These are phyloP conservation scores for Candida adriatica DNA, from an alignment of 805 yeast genomes.

Conservation along the genomic window DNA sequence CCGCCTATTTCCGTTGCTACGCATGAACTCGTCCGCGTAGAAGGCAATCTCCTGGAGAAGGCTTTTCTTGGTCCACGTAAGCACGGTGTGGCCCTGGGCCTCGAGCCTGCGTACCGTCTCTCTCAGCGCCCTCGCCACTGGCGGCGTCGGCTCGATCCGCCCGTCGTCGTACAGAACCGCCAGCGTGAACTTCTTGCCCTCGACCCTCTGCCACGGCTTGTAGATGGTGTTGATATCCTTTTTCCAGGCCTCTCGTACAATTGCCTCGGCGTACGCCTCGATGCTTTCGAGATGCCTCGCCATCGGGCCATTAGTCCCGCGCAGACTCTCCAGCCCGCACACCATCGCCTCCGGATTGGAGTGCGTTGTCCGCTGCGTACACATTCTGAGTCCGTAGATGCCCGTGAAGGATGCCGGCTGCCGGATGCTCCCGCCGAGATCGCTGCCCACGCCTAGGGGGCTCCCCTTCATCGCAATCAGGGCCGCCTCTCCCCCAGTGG, in stretches of 20 bases:
- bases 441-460: constrained; percentile 47
- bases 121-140: constrained; percentile 39
- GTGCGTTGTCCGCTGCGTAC: constrained; percentile 35
- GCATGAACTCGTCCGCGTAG: constrained; percentile 29
- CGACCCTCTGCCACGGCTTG: constrained; percentile 36
- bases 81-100: constrained; percentile 41
- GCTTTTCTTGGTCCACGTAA: constrained; percentile 36
- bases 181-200: constrained; percentile 31
- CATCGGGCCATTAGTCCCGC: constrained; percentile 43
- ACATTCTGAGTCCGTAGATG: constrained; percentile 36
- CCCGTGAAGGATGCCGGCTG: constrained; percentile 39
- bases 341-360: constrained; percentile 12
- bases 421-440: constrained; percentile 47
- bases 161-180: constrained; percentile 38
- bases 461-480: constrained; percentile 38
- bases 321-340: constrained; percentile 25
- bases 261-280: constrained; percentile 27
- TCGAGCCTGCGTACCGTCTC: constrained; percentile 23
- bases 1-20: constrained; percentile 32
- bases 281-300: constrained; percentile 31
- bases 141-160: constrained; percentile 41
- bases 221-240: constrained; percentile 33
- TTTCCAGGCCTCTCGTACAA: constrained; percentile 33
- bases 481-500: constrained; percentile 50
- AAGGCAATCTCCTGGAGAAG: constrained; percentile 27